Percentiles rank a stretch among this genome's conserved stretches.
phyloP scores from a whole-genome alignment of 345 rosid species.

The Bruguiera sexangula region DNA sequence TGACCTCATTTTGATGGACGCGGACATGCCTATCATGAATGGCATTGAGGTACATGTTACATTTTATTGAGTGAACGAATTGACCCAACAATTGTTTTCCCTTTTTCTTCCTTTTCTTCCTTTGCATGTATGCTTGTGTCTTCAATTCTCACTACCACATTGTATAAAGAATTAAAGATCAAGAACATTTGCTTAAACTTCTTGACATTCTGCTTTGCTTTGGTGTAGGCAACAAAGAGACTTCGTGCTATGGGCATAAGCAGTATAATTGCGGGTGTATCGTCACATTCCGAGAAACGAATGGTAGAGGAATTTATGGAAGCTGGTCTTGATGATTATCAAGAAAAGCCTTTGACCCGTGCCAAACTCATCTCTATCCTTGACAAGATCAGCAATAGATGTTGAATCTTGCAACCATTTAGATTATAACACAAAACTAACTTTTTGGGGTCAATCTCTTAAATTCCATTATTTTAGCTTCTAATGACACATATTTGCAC shows the following conservation, averaged over 20 bases:
- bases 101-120: background rate
- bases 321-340: constrained; percentile 74
- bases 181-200: background rate
- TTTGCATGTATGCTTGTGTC: background rate
- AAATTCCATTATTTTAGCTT: no score
- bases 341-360: constrained; percentile 73
- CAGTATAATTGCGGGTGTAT: constrained; percentile 66
- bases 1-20: constrained; percentile 82
- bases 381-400: constrained; percentile 8
- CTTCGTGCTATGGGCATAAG: constrained; percentile 71
- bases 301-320: constrained; percentile 56
- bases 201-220: background rate
- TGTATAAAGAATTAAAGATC: background rate
- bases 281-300: constrained; percentile 39
- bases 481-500: no score
- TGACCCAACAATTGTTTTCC: background rate
- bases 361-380: constrained; percentile 56
- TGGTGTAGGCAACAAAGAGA: constrained; percentile 54
- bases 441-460: no score
- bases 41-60: constrained; percentile 56
- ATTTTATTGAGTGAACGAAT: background rate
- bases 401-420: no score
- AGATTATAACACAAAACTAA: no score
- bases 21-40: constrained; percentile 88
- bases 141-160: background rate